These are phyloP conservation scores for Mycena olivaceomarginata DNA, from an alignment of 768 basidiomycete genomes.

Conservation along the genomic window DNA sequence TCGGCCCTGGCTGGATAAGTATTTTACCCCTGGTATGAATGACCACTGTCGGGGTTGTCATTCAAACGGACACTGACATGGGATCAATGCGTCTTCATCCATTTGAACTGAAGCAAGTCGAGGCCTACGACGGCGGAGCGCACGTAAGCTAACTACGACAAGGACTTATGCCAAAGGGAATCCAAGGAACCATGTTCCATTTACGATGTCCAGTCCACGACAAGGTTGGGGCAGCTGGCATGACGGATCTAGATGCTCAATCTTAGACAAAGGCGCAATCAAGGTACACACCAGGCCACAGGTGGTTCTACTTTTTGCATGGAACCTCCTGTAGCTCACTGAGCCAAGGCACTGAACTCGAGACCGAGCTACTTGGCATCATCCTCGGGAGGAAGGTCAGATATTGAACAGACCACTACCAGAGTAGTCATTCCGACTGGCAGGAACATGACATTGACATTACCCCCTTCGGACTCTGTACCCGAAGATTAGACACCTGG, in stretches of 20 bases:
- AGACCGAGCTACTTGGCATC: conserved; percentile 29
- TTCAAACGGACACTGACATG: conserved; percentile 21
- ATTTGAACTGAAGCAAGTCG: conserved; percentile 21
- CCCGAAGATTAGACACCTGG: conserved; percentile 22
- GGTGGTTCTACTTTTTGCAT: conserved; percentile 28
- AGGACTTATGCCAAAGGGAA: conserved; percentile 10
- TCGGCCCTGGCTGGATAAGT: conserved; percentile 20
- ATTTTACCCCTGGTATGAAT: conserved; percentile 20
- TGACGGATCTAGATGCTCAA: conserved; percentile 22
- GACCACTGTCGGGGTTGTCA: conserved; percentile 19
- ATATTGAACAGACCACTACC: conserved; percentile 24
- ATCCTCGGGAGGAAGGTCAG: conserved; percentile 25
- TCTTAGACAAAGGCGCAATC: conserved; percentile 28
- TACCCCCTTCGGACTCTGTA: conserved; percentile 20
- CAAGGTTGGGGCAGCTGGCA: conserved; percentile 23
- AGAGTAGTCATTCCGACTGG: conserved; percentile 25
- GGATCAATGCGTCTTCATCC: conserved; percentile 19
- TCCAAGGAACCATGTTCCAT: conserved; percentile 13
- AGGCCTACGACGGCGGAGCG: conserved; percentile 20
- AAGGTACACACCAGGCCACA: conserved; percentile 29
- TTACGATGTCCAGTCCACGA: conserved; percentile 20
- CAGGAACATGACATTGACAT: conserved; percentile 24
- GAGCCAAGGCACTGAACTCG: conserved; percentile 25
- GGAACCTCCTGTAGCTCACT: conserved; percentile 21
- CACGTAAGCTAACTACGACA: conserved; percentile 9